Evolutionary conservation across 768 basidiomycete species (phyloP), one percentile per base, ranked within the genome.

Genomic region (Termitomyces eurrhizus): DNA sequence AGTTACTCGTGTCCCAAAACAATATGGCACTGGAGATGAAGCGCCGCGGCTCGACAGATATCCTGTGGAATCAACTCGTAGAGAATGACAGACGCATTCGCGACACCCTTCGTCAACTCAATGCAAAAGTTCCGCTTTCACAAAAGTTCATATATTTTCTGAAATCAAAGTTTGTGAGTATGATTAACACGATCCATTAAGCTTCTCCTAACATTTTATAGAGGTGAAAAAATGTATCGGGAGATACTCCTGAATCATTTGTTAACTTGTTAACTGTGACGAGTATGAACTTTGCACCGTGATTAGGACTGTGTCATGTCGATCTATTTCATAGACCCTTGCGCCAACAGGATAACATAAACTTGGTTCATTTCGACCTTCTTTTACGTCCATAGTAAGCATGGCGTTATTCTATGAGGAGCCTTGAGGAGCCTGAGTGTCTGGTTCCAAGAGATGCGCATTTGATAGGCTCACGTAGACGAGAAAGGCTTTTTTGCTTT

Each of bases 31-130:
- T 56, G 54, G 60, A 64, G 36, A 55, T 61, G 54, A 64, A 59
- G 33, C 49, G 54, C 21, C 54, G 51, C 3, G 63, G 60, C 7
- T 45, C 54, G 49, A 59, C 58, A 18, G 57, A 64, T 41, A 32
- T 52, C 13, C 48, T 64, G 7, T 64, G 63, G 63, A 61, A 51
- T 29, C 49, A 58, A 32, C 63, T 61, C 24, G 58, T 59, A n/a
- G 58, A 64, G 26, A 64, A 59, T 46, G 56, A 64, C 13, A 59
- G 39, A 37, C 55, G 48, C 11, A 62, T 64, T n/a, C 57, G 60
- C 16, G 63, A 61, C 32, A 61, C 57, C 16, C 57, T 64, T 37
- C 52, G 53, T 16, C 60, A 64, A 16, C 57, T 61, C 37, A 61
- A 51, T 32, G 41, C 35, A 4, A 64, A 64, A 48, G 49, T 64